Base-by-base conservation (phyloP, 2,329 filamentous ascomycete genomes). In the Ascosphaera apis region DNA sequence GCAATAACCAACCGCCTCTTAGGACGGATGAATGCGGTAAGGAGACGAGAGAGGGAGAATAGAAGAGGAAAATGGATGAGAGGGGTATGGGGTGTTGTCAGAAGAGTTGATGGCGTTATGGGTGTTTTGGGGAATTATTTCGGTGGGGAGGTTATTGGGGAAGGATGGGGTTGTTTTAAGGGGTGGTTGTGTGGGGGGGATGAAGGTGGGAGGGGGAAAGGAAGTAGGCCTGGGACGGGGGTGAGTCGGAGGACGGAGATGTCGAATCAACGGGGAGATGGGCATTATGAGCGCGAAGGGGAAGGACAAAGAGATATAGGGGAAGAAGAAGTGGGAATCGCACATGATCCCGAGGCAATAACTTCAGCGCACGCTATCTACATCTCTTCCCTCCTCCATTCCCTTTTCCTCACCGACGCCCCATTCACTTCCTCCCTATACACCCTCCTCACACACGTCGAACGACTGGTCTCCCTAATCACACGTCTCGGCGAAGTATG, bases 61-160 rank as follows among this genome's bases (percentile, higher is more conserved):
- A n/a, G n/a, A n/a, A 67, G 86, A 13, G 65, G 68, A 3, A 62
- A 65, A 23, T 66, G 69, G 0, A 77, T 91, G 65, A 72, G 88
- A 12, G 76, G 73, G 42, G 69, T 86, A 1, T 98, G 88, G 88
- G 86, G 83, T 0, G 91, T 81, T 0, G 76, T 78, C 45, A 83
- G 79, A 48, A 79, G 83, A 2, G 76, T 81, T 1, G 69, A 91
- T 3, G 93, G 92, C 56, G 78, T 95, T 45, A 63, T 95, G 3
- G 81, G 79, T 0, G 84, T 93, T 51, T 76, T 81, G 11, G 78
- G 86, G 44, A 72, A 72, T 2, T 95, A 91, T 47, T 72, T 95
- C 32, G 86, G 93, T 52, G 81, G 79, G 1, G 83, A 92, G 48
- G 75, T 95, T 4, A 75, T 93, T 11, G 70, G 74, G 40, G 73